phyloP scores from a whole-genome alignment of 805 yeast species.

The Jamesozyma lodderae region DNA sequence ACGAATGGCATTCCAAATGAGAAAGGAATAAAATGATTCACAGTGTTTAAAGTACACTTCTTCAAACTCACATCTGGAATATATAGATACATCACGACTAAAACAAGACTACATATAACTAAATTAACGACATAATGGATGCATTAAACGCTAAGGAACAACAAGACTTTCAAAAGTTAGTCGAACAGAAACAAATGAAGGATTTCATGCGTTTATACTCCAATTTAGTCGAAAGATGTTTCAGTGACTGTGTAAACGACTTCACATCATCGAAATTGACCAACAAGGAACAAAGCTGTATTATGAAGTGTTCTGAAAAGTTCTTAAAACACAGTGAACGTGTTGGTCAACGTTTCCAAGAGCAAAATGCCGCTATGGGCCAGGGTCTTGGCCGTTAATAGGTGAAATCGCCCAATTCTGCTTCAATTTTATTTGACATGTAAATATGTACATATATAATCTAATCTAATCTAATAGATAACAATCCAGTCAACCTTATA shows the following conservation, averaged over 20 bases:
- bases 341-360: constrained; percentile 98
- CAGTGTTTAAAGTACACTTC: no score
- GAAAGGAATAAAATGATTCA: no score
- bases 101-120: background rate
- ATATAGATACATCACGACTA: no score
- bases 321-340: constrained; percentile 97
- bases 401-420: background rate
- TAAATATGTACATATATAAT: background rate
- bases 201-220: constrained; percentile 97
- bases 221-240: constrained; percentile 91
- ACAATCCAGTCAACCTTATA: background rate
- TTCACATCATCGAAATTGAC: constrained; percentile 88
- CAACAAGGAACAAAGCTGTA: constrained; percentile 75
- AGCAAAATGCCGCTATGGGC: constrained; percentile 78
- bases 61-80: background rate
- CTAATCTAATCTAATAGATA: background rate
- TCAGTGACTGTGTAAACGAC: constrained; percentile 95
- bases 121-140: constrained; percentile 52
- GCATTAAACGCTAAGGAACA: constrained; percentile 92
- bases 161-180: constrained; percentile 89
- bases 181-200: constrained; percentile 96
- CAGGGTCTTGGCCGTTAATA: constrained; percentile 46
- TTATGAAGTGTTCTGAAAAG: constrained; percentile 90
- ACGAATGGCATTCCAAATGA: no score
- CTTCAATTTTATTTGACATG: background rate